Conservation (phyloP, 2,329 filamentous ascomycete genomes). For the Endoconidiophora laricicola region DNA sequence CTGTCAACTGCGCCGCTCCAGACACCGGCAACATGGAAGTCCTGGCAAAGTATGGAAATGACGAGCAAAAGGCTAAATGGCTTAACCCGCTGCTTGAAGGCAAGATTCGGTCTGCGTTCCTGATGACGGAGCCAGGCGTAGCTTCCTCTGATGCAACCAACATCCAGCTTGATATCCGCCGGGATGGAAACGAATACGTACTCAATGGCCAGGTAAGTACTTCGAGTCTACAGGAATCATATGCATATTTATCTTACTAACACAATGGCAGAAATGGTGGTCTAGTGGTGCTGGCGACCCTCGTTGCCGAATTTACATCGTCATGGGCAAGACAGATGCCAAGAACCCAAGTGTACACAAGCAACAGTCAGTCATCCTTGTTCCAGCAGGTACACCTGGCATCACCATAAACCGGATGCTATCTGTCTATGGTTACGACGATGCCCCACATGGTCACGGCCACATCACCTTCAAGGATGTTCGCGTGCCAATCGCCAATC, state of each 20-base stretch:
- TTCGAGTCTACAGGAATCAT: too few species aligned
- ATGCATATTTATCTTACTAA: conserved; percentile 7
- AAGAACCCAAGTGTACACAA: conserved; percentile 61
- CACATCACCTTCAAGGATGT: conserved; percentile 84
- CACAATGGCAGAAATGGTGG: conserved; percentile 75
- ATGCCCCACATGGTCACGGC: conserved; percentile 94
- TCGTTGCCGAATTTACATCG: conserved; percentile 82
- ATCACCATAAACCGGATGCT: conserved; percentile 92
- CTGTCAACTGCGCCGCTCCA: conserved; percentile 77
- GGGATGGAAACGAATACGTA: conserved; percentile 75
- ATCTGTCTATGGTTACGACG: conserved; percentile 86
- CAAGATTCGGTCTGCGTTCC: conserved; percentile 73
- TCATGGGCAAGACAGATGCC: conserved; percentile 85
- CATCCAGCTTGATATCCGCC: conserved; percentile 66
- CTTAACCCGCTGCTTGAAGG: conserved; percentile 66
- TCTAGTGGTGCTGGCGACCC: conserved; percentile 88
- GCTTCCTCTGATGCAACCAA: conserved; percentile 88
- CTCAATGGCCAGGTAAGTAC: conserved; percentile 60
- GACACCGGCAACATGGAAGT: conserved; percentile 97
- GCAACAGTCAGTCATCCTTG: conserved; percentile 86
- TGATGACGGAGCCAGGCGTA: conserved; percentile 86
- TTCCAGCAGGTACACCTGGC: conserved; percentile 64
- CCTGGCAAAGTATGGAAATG: conserved; percentile 76
- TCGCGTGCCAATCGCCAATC: conserved; percentile 64
- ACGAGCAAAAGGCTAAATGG: conserved; percentile 72